Conservation (phyloP, 768 basidiomycete genomes). For the Hericium alpestre region DNA sequence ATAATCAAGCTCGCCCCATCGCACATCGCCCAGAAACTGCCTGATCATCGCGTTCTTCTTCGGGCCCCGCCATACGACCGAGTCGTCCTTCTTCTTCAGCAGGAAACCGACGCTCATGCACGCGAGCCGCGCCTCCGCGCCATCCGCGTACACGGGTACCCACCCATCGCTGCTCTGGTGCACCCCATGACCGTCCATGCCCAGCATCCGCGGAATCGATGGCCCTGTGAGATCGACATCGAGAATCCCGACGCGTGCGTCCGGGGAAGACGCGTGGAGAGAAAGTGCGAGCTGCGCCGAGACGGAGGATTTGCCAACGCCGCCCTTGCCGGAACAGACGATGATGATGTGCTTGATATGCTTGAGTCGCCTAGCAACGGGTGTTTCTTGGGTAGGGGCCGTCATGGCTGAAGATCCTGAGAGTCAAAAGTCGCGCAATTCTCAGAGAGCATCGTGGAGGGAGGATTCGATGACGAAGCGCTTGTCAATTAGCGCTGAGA, state of each 20-base stretch:
- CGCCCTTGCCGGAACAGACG: conserved; percentile 93
- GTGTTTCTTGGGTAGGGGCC: conserved; percentile 32
- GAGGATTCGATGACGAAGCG: neutral
- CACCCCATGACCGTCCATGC: conserved; percentile 75
- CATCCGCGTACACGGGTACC: conserved; percentile 97
- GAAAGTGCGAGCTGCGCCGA: conserved; percentile 85
- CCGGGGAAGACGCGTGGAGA: conserved; percentile 60
- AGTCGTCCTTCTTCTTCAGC: conserved; percentile 80
- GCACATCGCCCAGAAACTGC: conserved; percentile 89
- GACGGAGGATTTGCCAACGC: conserved; percentile 97
- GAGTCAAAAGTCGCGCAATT: neutral
- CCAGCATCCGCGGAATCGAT: conserved; percentile 91
- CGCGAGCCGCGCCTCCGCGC: conserved; percentile 56
- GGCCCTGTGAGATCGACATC: conserved; percentile 93
- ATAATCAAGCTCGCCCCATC: conserved; percentile 91
- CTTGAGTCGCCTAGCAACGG: conserved; percentile 60
- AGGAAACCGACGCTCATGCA: conserved; percentile 98
- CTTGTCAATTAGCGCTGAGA: neutral
- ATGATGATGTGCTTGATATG: conserved; percentile 80
- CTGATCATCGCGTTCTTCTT: conserved; percentile 99
- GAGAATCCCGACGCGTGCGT: conserved; percentile 72
- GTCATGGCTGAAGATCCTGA: conserved; percentile 1
- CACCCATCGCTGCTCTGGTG: conserved; percentile 93
- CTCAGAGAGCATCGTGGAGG: neutral
- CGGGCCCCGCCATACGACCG: conserved; percentile 96